Conservation (phyloP, 192 early-diverging fungal genomes). For the Coemansia sp. region DNA sequence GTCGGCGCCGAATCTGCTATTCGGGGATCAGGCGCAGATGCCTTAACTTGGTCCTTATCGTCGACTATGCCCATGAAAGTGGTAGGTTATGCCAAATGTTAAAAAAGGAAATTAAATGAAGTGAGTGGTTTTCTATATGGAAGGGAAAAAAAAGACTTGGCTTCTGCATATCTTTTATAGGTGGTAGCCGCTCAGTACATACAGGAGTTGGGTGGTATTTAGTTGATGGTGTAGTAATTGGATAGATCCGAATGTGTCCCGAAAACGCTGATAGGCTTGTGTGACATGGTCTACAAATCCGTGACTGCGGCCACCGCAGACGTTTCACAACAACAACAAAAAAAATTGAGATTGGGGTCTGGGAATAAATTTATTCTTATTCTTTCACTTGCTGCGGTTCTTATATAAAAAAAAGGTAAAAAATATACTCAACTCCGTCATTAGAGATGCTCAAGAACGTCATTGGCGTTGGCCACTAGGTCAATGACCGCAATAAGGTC, state of each 20-base stretch:
- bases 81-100: not conserved
- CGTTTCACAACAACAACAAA: not conserved
- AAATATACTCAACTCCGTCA: not conserved
- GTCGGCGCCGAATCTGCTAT: not conserved
- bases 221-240: not conserved
- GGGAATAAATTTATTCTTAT: not conserved
- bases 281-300: not conserved
- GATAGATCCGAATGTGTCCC: not conserved
- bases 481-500: conserved; percentile 24
- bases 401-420: not conserved
- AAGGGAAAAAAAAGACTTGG: not conserved
- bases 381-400: not conserved
- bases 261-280: not conserved
- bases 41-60: not conserved
- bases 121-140: not conserved
- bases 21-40: not conserved
- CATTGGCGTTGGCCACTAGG: conserved; percentile 15
- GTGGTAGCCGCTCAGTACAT: not conserved
- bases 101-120: not conserved
- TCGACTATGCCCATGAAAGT: not conserved
- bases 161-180: not conserved
- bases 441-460: conserved; percentile 25
- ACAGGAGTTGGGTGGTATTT: not conserved
- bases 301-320: not conserved
- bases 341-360: not conserved